A percentile compares a stretch with the other conserved stretches of the same genome.
These are phyloP conservation scores for Haberlea rhodopensis DNA, from an alignment of 257 asterid genomes.

Conservation along the genomic window DNA sequence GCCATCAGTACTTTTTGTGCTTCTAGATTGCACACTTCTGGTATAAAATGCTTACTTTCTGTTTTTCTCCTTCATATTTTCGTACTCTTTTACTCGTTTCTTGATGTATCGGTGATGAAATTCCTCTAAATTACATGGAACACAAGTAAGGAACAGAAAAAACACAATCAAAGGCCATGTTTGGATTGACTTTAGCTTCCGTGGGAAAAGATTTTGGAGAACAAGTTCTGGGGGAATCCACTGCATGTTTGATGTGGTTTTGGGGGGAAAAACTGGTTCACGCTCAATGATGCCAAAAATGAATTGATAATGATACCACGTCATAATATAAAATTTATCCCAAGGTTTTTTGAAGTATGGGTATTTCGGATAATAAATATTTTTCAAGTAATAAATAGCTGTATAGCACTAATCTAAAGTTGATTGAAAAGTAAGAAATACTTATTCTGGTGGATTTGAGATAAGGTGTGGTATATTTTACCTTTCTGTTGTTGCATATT, in stretches of 20 bases:
- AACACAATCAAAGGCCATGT: not conserved
- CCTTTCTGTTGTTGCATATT: not conserved
- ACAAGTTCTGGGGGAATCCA: not conserved
- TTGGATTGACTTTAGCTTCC: not conserved
- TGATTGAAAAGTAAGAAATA: not conserved
- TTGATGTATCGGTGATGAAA: conserved; percentile 4
- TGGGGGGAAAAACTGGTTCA: too few relatives aligned
- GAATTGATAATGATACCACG: not conserved
- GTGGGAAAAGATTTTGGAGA: not conserved
- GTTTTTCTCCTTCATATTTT: not conserved
- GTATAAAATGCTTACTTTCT: conserved; percentile 35
- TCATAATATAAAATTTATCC: not conserved
- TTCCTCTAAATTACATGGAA: not conserved
- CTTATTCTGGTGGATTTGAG: not conserved
- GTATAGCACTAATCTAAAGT: not conserved
- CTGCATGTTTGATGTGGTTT: not conserved
- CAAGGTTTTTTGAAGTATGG: not conserved
- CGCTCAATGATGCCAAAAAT: not conserved
- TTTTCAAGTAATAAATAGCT: too few relatives aligned
- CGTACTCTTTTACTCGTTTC: conserved; percentile 7
- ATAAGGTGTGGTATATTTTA: not conserved
- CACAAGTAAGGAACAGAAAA: not conserved
- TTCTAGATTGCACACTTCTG: conserved; percentile 64
- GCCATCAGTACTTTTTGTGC: conserved; percentile 57
- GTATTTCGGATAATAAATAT: too few relatives aligned